A percentile compares a stretch with the other conserved stretches of the same genome.
Evolutionary conservation across 108 stramenopile genomes (phyloP).

Genomic region (Fragilaria crotonensis): DNA sequence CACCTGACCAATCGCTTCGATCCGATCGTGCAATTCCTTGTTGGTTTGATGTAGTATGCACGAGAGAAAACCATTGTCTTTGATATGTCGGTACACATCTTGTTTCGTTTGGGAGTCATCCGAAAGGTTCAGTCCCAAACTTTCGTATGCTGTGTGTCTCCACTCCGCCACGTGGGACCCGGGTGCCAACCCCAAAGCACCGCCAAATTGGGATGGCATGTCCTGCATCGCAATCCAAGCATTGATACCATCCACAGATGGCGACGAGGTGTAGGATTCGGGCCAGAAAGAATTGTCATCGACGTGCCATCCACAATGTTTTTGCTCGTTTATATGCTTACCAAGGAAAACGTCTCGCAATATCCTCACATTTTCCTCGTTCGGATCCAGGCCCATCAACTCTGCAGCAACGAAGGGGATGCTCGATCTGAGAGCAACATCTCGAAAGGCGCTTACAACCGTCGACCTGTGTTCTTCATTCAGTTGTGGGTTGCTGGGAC

Average conservation of each 20-base stretch:
- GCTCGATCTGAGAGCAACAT: slow-evolving; percentile 12
- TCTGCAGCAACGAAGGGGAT: slow-evolving; percentile 11
- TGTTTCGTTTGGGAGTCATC: slow-evolving; percentile 28
- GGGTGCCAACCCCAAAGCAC: slow-evolving; percentile 34
- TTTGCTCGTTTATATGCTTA: slow-evolving; percentile 8
- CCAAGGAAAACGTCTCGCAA: slow-evolving; percentile 21
- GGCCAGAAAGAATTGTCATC: slow-evolving; percentile 64
- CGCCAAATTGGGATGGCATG: slow-evolving; percentile 25
- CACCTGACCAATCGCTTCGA: slow-evolving; percentile 28
- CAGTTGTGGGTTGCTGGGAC: background rate
- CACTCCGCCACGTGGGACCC: slow-evolving; percentile 42
- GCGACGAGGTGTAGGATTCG: slow-evolving; percentile 1
- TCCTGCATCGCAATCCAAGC: slow-evolving; percentile 58
- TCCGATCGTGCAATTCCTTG: slow-evolving; percentile 25
- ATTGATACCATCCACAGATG: slow-evolving; percentile 32
- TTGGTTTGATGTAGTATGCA: slow-evolving; percentile 30
- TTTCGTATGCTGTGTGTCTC: slow-evolving; percentile 34
- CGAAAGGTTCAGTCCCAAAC: slow-evolving; percentile 31
- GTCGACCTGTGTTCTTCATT: background rate
- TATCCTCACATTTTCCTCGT: slow-evolving; percentile 2
- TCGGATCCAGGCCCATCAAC: slow-evolving; percentile 11
- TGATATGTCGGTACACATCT: slow-evolving; percentile 13
- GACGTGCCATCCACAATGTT: slow-evolving; percentile 53
- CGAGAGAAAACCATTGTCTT: slow-evolving; percentile 26
- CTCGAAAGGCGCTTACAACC: slow-evolving; percentile 10